Evolutionary conservation across 352 stramenopile genomes (phyloP), one percentile per base, ranked within the genome.

Genomic region (Aphanomyces euteiches): DNA sequence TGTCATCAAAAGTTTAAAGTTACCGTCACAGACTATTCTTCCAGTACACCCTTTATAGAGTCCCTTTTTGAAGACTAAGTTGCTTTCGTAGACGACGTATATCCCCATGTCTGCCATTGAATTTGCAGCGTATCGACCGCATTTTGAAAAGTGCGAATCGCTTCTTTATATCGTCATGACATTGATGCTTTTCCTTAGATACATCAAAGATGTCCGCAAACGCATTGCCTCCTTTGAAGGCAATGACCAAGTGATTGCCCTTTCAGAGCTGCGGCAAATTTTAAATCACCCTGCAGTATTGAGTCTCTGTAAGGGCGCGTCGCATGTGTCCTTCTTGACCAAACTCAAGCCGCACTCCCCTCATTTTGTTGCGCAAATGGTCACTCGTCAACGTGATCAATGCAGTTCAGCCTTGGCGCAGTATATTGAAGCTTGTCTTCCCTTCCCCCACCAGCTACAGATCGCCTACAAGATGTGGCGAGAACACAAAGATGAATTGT

Each of bases 291-390:
- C 48, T 13, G 53, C 64, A 8, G 40, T 61, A 17, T 21, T 70
- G 36, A 61, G 40, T 17, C 19, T 70, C 7, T 70, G 64, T 37
- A 70, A 70, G 38, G 64, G 64, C n/a, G 64, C 64, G 17, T 70
- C 45, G 10, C 64, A 70, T 39, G 64, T 70, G 3, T 54, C 37
- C 7, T 36, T 70, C 7, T 39, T 61, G 15, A 61, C 54, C 13
- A 61, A 61, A 61, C 15, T 10, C 19, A 37, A 19, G 10, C 1
- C 28, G 15, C 7, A 2, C 54, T 40, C 36, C 6, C 5, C 54
- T 7, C 28, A 41, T 37, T 61, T 61, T 61, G 34, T 40, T n/a
- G 54, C 54, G 1, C 7, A 37, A 28, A 61, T 61, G 54, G 21
- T 37, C 15, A 61, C 19, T 8, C 54, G 54, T 12, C 54, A 61